Evolutionary conservation across 129 eudicot genomes (phyloP).

Genomic region (Saposhnikovia divaricata): DNA sequence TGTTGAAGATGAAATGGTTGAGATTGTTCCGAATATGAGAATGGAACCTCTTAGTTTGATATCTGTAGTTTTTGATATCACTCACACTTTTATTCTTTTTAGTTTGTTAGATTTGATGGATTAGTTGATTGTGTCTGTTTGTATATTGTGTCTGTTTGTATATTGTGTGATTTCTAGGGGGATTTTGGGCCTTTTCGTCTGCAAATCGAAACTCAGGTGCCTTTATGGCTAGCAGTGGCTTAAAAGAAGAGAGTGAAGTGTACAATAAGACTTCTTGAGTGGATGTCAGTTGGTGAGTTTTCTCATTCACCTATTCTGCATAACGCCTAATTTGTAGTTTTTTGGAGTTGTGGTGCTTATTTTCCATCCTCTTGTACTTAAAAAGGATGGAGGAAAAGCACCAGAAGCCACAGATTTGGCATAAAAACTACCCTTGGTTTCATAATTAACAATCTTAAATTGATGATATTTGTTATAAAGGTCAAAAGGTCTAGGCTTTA

Average conservation of each 20-base stretch:
- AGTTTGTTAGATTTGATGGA: background rate
- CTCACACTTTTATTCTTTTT: background rate
- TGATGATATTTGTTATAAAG: too few species aligned
- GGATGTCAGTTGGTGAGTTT: conserved; percentile 84
- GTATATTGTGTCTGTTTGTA: too few species aligned
- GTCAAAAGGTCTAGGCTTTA: too few species aligned
- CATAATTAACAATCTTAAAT: too few species aligned
- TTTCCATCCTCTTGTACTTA: too few species aligned
- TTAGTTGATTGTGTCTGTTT: conserved; percentile 2
- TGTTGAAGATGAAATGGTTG: conserved; percentile 84
- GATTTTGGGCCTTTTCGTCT: conserved; percentile 90
- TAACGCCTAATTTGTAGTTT: too few species aligned
- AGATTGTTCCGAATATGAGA: conserved; percentile 74
- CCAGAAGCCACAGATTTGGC: too few species aligned
- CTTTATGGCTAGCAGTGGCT: conserved; percentile 91
- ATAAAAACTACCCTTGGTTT: too few species aligned
- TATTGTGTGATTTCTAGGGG: conserved; percentile 37
- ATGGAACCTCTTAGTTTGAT: conserved; percentile 77
- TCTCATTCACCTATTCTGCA: background rate
- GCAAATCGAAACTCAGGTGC: conserved; percentile 72
- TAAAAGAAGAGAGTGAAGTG: conserved; percentile 91
- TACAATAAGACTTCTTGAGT: conserved; percentile 79
- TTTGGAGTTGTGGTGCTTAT: too few species aligned
- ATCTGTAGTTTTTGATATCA: conserved; percentile 30
- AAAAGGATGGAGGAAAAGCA: too few species aligned